Conservation (phyloP, 2,329 filamentous ascomycete genomes). For the Calonectria ilicicola region DNA sequence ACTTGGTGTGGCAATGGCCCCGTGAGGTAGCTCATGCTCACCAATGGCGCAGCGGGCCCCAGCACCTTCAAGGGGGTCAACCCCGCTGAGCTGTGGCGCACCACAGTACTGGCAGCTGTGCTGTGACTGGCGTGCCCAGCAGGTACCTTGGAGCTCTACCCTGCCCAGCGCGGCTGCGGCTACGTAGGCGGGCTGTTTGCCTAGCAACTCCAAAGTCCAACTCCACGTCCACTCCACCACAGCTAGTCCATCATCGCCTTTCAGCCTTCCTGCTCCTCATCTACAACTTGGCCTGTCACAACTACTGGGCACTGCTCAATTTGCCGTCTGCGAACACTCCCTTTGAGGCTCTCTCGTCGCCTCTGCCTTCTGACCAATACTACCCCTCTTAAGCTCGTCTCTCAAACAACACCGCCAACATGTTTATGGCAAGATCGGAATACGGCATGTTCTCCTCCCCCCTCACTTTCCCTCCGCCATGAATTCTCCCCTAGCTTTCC, state of each 20-base stretch:
- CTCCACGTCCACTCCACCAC: constrained; percentile 40
- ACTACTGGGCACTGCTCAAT: constrained; percentile 3
- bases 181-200: constrained; percentile 56
- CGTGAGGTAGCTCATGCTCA: not conserved
- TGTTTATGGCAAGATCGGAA: constrained; percentile 99
- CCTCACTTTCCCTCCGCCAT: constrained; percentile 40
- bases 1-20: constrained; percentile 7
- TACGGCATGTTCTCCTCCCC: constrained; percentile 78
- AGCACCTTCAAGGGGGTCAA: not conserved
- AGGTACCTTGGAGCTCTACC: constrained; percentile 3
- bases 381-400: constrained; percentile 1
- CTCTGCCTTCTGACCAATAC: not conserved
- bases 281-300: not conserved
- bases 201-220: constrained; percentile 42
- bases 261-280: constrained; percentile 36
- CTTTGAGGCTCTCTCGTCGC: not conserved
- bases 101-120: not conserved
- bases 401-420: constrained; percentile 65
- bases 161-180: constrained; percentile 39
- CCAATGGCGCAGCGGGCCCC: not conserved
- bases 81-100: not conserved
- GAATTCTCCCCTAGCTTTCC: constrained; percentile 26
- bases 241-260: constrained; percentile 29
- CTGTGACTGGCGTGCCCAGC: not conserved
- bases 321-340: not conserved